A percentile compares a stretch with the other conserved stretches of the same genome.
Conservation (phyloP, 768 basidiomycete species). For the Inosperma sp. region DNA sequence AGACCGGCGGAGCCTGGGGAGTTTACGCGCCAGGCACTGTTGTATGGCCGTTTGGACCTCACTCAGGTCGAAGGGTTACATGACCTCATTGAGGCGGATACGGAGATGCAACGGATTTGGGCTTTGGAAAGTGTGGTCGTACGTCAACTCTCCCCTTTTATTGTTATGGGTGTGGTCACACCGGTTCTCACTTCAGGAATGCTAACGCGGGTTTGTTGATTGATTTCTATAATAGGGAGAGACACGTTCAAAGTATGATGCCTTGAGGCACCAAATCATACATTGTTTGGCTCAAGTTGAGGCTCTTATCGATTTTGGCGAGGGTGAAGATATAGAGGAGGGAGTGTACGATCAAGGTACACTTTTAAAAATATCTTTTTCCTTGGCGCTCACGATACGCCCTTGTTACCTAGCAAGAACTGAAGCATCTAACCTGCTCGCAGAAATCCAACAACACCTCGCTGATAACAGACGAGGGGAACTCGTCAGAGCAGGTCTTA, state of each 20-base stretch:
- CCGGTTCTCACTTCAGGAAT: conserved; percentile 6
- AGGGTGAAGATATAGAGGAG: conserved; percentile 88
- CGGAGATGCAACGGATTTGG: conserved; percentile 71
- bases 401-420: conserved; percentile 41
- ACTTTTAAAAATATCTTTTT: conserved; percentile 1
- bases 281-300: conserved; percentile 75
- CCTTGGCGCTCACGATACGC: conserved; percentile 2
- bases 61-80: conserved; percentile 87
- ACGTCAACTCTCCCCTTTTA: no score
- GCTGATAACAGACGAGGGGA: conserved; percentile 75
- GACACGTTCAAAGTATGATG: conserved; percentile 54
- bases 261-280: conserved; percentile 61
- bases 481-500: conserved; percentile 76
- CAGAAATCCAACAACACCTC: conserved; percentile 52
- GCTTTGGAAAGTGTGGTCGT: conserved; percentile 70
- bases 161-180: no score
- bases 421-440: conserved; percentile 46
- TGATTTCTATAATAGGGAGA: conserved; percentile 47
- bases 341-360: conserved; percentile 69
- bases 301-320: conserved; percentile 90
- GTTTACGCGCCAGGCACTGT: conserved; percentile 81
- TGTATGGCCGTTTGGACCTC: conserved; percentile 76
- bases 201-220: not conserved
- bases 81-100: conserved; percentile 86
- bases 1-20: conserved; percentile 84